phyloP scores from a whole-genome alignment of 805 yeast species.

The Grigorovia humatica region DNA sequence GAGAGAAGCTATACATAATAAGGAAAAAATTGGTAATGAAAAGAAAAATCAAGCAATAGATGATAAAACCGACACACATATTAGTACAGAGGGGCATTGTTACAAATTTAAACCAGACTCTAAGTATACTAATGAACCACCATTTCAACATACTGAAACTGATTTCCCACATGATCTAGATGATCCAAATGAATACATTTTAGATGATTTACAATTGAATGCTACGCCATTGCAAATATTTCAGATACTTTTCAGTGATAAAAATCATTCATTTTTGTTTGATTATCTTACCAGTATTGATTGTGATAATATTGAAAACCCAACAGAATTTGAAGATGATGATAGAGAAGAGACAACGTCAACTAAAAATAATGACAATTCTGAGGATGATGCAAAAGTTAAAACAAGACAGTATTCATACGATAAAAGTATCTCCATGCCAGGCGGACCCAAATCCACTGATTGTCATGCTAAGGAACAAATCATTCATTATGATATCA shows the following conservation, averaged over 20 bases:
- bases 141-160: conserved; percentile 53
- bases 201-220: conserved; percentile 31
- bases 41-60: conserved; percentile 22
- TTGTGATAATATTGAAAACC: conserved; percentile 28
- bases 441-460: conserved; percentile 92
- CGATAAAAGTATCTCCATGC: conserved; percentile 61
- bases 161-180: conserved; percentile 33
- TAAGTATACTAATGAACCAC: conserved; percentile 50
- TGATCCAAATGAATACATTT: conserved; percentile 39
- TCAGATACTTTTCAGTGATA: conserved; percentile 59
- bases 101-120: conserved; percentile 29
- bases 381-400: conserved; percentile 17
- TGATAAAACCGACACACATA: conserved; percentile 14
- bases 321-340: conserved; percentile 19
- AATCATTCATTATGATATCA: conserved; percentile 38
- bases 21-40: conserved; percentile 27
- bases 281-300: conserved; percentile 34
- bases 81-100: background rate
- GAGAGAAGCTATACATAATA: conserved; percentile 10
- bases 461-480: conserved; percentile 65
- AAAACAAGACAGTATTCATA: conserved; percentile 50
- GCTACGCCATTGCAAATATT: conserved; percentile 71
- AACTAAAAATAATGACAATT: background rate
- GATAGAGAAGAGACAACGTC: background rate
- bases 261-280: conserved; percentile 33